Evolutionary conservation across 768 basidiomycete species (phyloP).

Genomic region (Rubroboletus satanas): DNA sequence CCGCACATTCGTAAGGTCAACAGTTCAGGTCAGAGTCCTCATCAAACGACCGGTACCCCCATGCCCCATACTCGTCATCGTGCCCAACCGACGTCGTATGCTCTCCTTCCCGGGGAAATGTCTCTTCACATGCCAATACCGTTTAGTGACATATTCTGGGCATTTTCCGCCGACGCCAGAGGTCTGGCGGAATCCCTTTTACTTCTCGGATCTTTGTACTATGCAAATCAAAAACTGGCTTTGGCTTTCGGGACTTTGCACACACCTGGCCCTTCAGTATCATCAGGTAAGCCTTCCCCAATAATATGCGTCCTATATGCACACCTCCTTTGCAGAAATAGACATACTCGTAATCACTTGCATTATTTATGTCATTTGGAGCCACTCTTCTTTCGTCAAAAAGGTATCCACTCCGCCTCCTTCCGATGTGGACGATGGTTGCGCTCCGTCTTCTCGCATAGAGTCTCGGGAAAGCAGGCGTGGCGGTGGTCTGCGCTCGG

Average conservation of each 20-base stretch:
- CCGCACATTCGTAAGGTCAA: slow-evolving; percentile 44
- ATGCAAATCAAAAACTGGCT: slow-evolving; percentile 43
- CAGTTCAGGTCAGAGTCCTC: slow-evolving; percentile 35
- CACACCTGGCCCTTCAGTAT: slow-evolving; percentile 41
- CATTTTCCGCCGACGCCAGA: slow-evolving; percentile 57
- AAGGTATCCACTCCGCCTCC: slow-evolving; percentile 11
- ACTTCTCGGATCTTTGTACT: slow-evolving; percentile 59
- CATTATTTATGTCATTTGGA: slow-evolving; percentile 58
- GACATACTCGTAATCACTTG: slow-evolving; percentile 50
- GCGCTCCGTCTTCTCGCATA: slow-evolving; percentile 39
- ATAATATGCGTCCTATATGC: slow-evolving; percentile 1
- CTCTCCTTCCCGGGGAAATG: slow-evolving; percentile 48
- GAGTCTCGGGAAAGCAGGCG: slow-evolving; percentile 50
- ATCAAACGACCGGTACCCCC: slow-evolving; percentile 38
- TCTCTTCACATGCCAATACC: slow-evolving; percentile 45
- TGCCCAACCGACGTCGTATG: slow-evolving; percentile 14
- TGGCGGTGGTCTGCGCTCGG: slow-evolving; percentile 19
- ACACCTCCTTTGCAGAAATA: slow-evolving; percentile 44
- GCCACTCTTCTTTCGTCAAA: slow-evolving; percentile 47
- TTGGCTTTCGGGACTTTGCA: slow-evolving; percentile 8
- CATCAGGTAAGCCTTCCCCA: slow-evolving; percentile 42
- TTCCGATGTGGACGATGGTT: slow-evolving; percentile 19
- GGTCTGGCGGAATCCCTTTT: slow-evolving; percentile 61
- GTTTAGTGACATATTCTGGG: slow-evolving; percentile 36
- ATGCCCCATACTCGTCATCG: slow-evolving; percentile 43